Base-by-base conservation (phyloP, 164 flowering plant species). In the Macadamia integrifolia region DNA sequence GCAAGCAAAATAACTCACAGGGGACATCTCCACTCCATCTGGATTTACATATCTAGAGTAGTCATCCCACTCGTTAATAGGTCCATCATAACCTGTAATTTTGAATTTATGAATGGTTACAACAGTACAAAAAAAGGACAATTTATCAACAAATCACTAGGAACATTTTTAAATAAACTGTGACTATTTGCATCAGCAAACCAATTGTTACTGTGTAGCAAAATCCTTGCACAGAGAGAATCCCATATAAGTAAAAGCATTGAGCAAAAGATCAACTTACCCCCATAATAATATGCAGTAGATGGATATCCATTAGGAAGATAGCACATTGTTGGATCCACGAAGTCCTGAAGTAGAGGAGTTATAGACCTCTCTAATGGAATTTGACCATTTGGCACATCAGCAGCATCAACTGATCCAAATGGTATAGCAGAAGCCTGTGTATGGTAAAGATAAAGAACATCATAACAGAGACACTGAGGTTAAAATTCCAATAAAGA, bases 21-120 rank as follows among this genome's bases (percentile, higher is more conserved):
- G 66, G n/a, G 80, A 75, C 83, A 85, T 75, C 40, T 92, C 95
- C 59, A 87, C 84, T 70, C 85, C 92, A 53, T 89, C 88, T 11
- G 82, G 74, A 75, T 72, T 80, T 30, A 74, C 31, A 62, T 76
- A 88, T 81, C 87, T 83, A 13, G 83, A 48, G 60, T 78, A 81
- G 1, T 85, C 90, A 15, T 82, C 86, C 90, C 92, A 89, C n/a
- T 82, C 90, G 68, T 67, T 80, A 11, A 70, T 74, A 30, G 84
- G 43, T 43, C 82, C 88, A 65, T 87, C 89, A 74, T 84, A 90
- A 44, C 83, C 93, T 87, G 60, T 65, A 72, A n/a, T 71, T 9
- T 58, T 56, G 61, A 68, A 49, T 13, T 6, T 40, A 35, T 53
- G 23, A 28, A 5, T 9, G 8, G 46, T 64, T 15, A 53, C 18